A percentile compares a stretch with the other conserved stretches of the same genome.
Conservation (phyloP, 2,329 filamentous ascomycete genomes). For the Phialocephala sp. region DNA sequence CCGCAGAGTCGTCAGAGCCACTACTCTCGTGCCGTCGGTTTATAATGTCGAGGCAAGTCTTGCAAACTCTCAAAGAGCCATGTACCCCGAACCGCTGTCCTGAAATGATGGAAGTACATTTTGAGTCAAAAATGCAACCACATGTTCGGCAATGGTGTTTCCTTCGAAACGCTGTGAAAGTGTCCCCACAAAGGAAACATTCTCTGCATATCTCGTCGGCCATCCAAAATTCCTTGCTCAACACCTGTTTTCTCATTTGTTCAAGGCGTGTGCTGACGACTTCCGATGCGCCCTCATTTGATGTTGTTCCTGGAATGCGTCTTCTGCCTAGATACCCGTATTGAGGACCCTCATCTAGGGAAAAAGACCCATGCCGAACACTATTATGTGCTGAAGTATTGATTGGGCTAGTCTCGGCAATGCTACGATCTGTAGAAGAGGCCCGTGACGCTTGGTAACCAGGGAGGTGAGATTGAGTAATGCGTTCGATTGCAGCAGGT, state of each 20-base stretch:
- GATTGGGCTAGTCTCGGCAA: constrained; percentile 61
- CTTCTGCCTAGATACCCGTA: constrained; percentile 52
- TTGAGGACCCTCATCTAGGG: constrained; percentile 46
- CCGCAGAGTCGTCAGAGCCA: constrained; percentile 83
- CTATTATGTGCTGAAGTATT: constrained; percentile 64
- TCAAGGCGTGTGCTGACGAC: constrained; percentile 65
- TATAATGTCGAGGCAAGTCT: constrained; percentile 89
- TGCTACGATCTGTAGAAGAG: constrained; percentile 63
- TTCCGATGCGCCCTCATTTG: constrained; percentile 62
- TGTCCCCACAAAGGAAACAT: constrained; percentile 88
- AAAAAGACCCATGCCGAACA: constrained; percentile 62
- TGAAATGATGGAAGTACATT: constrained; percentile 90
- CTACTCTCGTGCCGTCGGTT: constrained; percentile 89
- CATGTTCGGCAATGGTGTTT: constrained; percentile 97
- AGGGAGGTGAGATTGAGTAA: constrained; percentile 52
- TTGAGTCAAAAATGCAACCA: constrained; percentile 98
- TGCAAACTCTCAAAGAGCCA: constrained; percentile 86
- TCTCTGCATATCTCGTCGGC: constrained; percentile 97
- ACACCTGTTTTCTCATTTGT: constrained; percentile 82
- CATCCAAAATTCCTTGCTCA: constrained; percentile 99
- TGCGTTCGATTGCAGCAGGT: constrained; percentile 44
- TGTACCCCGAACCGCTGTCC: constrained; percentile 87
- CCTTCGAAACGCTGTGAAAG: constrained; percentile 90
- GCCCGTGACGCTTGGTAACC: constrained; percentile 57
- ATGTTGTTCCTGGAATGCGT: constrained; percentile 62